phyloP scores from a whole-genome alignment of 495 filamentous ascomycete genomes.

The Xylaria scruposa region DNA sequence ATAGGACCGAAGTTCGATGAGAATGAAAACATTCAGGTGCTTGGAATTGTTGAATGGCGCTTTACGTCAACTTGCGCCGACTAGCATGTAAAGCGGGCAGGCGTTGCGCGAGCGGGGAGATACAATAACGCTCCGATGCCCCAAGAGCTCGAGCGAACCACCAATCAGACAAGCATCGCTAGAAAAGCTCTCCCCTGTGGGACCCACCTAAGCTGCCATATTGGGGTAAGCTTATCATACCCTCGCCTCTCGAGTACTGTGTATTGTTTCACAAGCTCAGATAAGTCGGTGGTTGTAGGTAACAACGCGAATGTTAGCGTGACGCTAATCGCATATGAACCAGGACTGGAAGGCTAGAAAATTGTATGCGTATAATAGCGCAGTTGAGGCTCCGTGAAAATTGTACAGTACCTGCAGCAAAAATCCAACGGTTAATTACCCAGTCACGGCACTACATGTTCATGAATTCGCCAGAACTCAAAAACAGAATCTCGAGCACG shows the following conservation, averaged over 20 bases:
- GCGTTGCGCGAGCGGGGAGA: slow-evolving; percentile 10
- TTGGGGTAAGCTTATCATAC: neutral
- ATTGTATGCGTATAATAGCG: neutral
- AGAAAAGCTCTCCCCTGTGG: neutral
- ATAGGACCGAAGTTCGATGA: neutral
- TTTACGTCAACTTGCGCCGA: slow-evolving; percentile 28
- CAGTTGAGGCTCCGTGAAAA: neutral
- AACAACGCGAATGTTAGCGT: no score
- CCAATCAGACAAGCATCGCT: slow-evolving; percentile 21
- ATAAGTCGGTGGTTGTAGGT: no score
- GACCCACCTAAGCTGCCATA: neutral
- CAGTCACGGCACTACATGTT: neutral
- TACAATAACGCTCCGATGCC: neutral
- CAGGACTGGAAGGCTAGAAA: neutral
- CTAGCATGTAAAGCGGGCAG: slow-evolving; percentile 10
- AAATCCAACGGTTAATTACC: neutral
- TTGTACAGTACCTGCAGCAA: neutral
- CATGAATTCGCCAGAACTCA: neutral
- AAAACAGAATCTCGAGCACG: neutral
- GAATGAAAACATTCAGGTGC: slow-evolving; percentile 18
- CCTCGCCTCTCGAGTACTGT: neutral
- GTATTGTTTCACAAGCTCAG: no score
- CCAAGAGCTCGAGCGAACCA: slow-evolving; percentile 15
- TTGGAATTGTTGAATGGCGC: slow-evolving; percentile 26
- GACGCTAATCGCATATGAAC: no score